Base-by-base conservation (phyloP, 257 asterid species). In the Primulina tabacum region DNA sequence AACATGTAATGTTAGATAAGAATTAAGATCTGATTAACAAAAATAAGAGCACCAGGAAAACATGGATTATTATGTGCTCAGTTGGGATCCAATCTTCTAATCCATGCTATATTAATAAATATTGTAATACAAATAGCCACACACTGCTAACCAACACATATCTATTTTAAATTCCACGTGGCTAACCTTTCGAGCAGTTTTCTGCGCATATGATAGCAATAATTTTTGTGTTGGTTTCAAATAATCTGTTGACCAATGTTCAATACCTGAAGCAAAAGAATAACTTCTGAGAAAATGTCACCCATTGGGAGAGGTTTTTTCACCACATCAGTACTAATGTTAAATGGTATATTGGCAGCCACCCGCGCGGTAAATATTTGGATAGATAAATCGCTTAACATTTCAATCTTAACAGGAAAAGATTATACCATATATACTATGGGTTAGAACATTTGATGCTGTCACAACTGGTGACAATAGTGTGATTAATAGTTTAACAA, bases 241-340 rank as follows among this genome's bases (percentile, higher is more conserved):
- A 62, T 24, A 28, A 62, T 35, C 6, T 26, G 50, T 3, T 29
- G 29, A 68, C 37, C 4, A 43, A 21, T 40, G 72, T 7, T 32
- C 68, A 77, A 59, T 40, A 91, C 97, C 96, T 94, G 97, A 69
- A 94, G 95, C 72, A 94, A 78, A 62, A 94, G 96, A 79, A 89
- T 83, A 69, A 88, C 86, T 79, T 85, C 93, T 2, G 97, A 85
- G 88, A 94, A 89, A 65, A 91, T 78, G 80, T 94, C 99, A 62
- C 97, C 99, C 99, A 94, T 91, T 32, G 99, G 99, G 84, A 94
- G 97, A 67, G 91, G 97, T 73, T 81, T 95, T 75, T 89, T 93
- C 65, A 93, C 88, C 69, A 91, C 92, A 67, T 88, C 95, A 6
- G 95, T 89, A 68, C 92, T 90, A 77, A 90, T 93, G n/a, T n/a